Base-by-base conservation (phyloP, 345 rosid genomes). In the Anacardium occidentale region DNA sequence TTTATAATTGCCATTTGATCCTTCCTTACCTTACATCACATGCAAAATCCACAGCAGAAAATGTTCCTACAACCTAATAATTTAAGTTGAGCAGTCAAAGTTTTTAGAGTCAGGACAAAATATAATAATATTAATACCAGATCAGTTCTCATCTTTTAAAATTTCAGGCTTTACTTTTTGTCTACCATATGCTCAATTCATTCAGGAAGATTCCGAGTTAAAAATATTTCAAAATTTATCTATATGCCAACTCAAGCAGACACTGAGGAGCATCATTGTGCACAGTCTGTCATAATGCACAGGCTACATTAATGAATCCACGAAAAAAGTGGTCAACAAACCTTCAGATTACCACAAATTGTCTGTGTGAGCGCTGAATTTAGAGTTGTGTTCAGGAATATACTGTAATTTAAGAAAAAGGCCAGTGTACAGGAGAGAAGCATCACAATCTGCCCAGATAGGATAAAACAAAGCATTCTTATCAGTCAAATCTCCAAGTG, bases 341-440 rank as follows among this genome's bases (percentile, higher is more conserved):
- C 99, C 99, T 95, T 95, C 81, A 95, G 74, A 77, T 95, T 95
- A 69, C 99, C 99, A 64, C 99, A 95, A 58, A 95, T 90, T 64
- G 98, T 95, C 80, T 95, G 99, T 0, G 96, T 95, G 48, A 95
- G 80, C 3, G 98, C 99, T 58, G 99, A 95, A 82, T 95, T 95
- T 68, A 95, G 96, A 78, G 97, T 91, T 54, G 99, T 95, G 80
- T 95, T 95, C 29, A 93, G 89, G 86, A 95, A 95, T 51, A 95
- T 88, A 75, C 96, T 79, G 82, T 95, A 95, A 80, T 93, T 93
- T 84, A 95, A 82, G 90, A 93, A 91, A 91, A 95, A 95, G 73
- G 99, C 98, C 79, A 95, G 75, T 20, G 81, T 72, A 65, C 98
- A 93, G 50, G 99, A 95, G 79, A 87, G 79, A 65, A 91, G 68